These are phyloP conservation scores for Mycena haematopus DNA, from an alignment of 768 basidiomycete species.

Conservation along the genomic window DNA sequence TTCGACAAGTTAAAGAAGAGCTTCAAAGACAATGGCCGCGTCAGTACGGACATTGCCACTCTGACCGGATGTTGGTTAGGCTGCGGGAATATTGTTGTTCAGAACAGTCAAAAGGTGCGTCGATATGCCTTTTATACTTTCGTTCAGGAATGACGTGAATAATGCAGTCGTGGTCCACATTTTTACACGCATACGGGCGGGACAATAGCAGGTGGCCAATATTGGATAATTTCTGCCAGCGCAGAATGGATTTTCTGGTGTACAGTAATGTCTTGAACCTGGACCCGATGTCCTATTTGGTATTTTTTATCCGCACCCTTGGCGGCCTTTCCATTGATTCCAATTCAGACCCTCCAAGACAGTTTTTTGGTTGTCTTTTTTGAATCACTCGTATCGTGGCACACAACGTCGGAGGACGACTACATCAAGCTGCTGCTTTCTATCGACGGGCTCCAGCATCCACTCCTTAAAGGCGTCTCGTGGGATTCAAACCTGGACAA, in stretches of 20 bases:
- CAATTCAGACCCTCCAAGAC: constrained; percentile 50
- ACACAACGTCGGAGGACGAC: constrained; percentile 61
- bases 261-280: constrained; percentile 60
- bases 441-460: constrained; percentile 62
- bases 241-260: constrained; percentile 68
- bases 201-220: constrained; percentile 56
- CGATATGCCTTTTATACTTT: not conserved
- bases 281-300: constrained; percentile 64
- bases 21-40: constrained; percentile 40
- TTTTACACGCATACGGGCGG: constrained; percentile 54
- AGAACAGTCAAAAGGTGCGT: constrained; percentile 35
- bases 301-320: not conserved
- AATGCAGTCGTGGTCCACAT: constrained; percentile 65
- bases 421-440: constrained; percentile 64
- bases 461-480: constrained; percentile 45
- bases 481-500: constrained; percentile 25
- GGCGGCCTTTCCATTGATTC: constrained; percentile 1
- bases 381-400: constrained; percentile 53
- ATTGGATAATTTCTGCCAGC: constrained; percentile 53
- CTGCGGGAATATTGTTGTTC: constrained; percentile 67
- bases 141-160: constrained; percentile 7
- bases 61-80: constrained; percentile 80
- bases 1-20: constrained; percentile 44
- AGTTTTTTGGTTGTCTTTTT: constrained; percentile 62
- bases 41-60: constrained; percentile 49